These are phyloP conservation scores for Corymbia maculata DNA, from an alignment of 345 rosid genomes.

Conservation along the genomic window DNA sequence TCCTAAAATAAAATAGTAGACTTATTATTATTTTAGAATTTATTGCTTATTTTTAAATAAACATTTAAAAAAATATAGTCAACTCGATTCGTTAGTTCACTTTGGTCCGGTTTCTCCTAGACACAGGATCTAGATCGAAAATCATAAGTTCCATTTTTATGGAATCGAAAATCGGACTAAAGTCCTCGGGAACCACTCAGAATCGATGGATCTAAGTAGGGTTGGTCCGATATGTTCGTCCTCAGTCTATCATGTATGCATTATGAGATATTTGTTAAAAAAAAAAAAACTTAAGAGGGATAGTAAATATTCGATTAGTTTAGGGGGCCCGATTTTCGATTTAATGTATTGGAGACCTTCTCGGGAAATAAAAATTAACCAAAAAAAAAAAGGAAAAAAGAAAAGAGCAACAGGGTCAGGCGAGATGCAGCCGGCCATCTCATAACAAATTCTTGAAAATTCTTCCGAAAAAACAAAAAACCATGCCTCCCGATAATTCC, in stretches of 20 bases:
- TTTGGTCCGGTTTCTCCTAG: too few species aligned
- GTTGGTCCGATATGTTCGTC: not conserved
- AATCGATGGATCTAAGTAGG: accelerated
- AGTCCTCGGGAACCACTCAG: accelerated
- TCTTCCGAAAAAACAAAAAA: not conserved
- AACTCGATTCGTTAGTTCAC: too few species aligned
- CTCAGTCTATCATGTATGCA: accelerated
- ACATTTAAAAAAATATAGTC: too few species aligned
- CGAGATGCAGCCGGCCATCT: not conserved
- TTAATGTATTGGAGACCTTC: not conserved
- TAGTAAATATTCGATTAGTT: not conserved
- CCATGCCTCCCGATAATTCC: too few species aligned
- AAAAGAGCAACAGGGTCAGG: not conserved
- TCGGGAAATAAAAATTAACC: not conserved
- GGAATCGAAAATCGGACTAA: accelerated
- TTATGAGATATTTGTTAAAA: not conserved
- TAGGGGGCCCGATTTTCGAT: not conserved
- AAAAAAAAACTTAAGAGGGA: not conserved
- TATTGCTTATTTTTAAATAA: too few species aligned
- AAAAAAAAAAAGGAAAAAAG: too few species aligned
- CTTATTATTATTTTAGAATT: not conserved
- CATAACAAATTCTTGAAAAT: not conserved
- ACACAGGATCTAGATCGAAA: too few species aligned
- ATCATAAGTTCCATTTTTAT: too few species aligned
- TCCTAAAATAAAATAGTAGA: not conserved